Conservation (phyloP, 176 grass and related monocot species). For the Cocos nucifera region DNA sequence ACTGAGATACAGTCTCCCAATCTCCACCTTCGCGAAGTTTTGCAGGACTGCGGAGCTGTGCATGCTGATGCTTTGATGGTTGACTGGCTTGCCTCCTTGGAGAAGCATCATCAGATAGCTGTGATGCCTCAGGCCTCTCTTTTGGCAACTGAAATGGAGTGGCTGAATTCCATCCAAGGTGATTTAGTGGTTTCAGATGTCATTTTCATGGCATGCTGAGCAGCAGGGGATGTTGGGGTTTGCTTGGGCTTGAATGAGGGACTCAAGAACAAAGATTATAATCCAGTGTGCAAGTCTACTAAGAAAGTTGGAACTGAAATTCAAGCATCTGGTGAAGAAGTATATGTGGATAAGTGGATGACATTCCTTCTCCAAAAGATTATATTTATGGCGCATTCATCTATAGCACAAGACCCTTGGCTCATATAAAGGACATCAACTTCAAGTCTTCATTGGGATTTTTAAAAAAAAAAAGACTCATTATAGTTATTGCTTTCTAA, state of each 20-base stretch:
- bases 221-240: slow-evolving; percentile 75
- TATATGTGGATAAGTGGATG: slow-evolving; percentile 98
- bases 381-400: slow-evolving; percentile 70
- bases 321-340: slow-evolving; percentile 35
- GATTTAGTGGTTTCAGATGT: slow-evolving; percentile 96
- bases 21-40: slow-evolving; percentile 78
- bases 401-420: slow-evolving; percentile 78
- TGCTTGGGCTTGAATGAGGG: slow-evolving; percentile 22
- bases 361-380: slow-evolving; percentile 56
- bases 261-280: too few species aligned
- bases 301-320: too few species aligned
- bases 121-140: slow-evolving; percentile 68
- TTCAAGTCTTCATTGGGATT: slow-evolving; percentile 32
- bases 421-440: slow-evolving; percentile 50
- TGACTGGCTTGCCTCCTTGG: slow-evolving; percentile 73
- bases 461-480: slow-evolving; percentile 13
- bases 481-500: slow-evolving; percentile 21
- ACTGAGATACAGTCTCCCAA: slow-evolving; percentile 59
- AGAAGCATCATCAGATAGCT: slow-evolving; percentile 93
- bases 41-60: slow-evolving; percentile 90
- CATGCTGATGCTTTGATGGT: slow-evolving; percentile 96
- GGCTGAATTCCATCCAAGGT: slow-evolving; percentile 77
- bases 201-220: slow-evolving; percentile 72
- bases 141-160: slow-evolving; percentile 75
- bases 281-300: too few species aligned